Base-by-base conservation (phyloP, 1,139 yeast species). In the Diutina ranongensis region DNA sequence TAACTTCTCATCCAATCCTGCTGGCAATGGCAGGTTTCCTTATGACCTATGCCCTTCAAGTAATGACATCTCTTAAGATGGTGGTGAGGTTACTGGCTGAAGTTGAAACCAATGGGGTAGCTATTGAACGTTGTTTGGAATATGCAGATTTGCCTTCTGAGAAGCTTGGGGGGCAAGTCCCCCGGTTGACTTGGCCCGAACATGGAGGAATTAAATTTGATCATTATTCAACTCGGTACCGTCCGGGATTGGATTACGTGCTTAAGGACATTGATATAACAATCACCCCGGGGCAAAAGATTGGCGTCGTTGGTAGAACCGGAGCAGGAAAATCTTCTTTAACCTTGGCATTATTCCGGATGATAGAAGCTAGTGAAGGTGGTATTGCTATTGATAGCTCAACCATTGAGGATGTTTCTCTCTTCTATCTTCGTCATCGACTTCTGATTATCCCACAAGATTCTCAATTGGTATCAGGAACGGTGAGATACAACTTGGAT, bases 1-100 rank as follows among this genome's bases (percentile, higher is more conserved):
- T 54, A 1, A 55, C 61, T 1, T 34, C 51, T 1, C 46, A 50
- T n/a, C 65, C 75, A 1, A 59, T 83, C 46, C 65, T 76, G 35
- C 72, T 89, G 0, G 89, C 89, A 34, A 64, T 82, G 66, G 79
- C 82, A 34, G 95, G 94, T 49, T 71, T 85, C 50, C 67, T 83
- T 40, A 76, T 84, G 79, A 78, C 81, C 45, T 83, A 83, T 57
- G 81, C 89, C 0, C 61, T 81, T 36, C 76, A 78, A 49, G 76
- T 83, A 3, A 82, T 89, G 0, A 65, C 69, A 25, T 68, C 79
- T 22, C 67, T 84, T 52, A 72, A 72, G 53, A 70, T 74, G 63
- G 74, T 83, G 50, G 85, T 84, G 10, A 68, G 83, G 52, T 68
- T 74, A 61, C 68, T 83, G 7, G 92, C 85, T 18, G 84, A 80